These are phyloP conservation scores for Reticulomyxa filosa DNA, from an alignment of 78 protist species.

Conservation along the genomic window DNA sequence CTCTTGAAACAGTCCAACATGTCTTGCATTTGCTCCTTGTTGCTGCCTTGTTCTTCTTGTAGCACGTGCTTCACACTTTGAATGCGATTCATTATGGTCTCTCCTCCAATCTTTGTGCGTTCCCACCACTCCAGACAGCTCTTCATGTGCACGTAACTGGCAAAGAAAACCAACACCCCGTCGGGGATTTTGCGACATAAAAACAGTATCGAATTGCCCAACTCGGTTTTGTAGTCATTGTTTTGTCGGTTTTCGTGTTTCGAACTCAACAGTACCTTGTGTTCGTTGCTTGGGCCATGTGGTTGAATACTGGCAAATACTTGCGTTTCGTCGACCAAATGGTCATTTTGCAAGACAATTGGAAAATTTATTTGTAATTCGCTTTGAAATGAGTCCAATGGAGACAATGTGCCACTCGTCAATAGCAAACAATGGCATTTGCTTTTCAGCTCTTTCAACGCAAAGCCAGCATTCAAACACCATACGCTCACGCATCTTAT, in stretches of 20 bases:
- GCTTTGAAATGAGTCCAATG: conserved; percentile 51
- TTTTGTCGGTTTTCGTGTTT: too few relatives aligned
- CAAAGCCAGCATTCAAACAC: conserved; percentile 19
- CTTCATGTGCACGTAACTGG: conserved; percentile 41
- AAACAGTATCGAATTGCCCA: conserved; percentile 48
- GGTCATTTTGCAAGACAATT: too few relatives aligned
- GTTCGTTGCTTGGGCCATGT: too few relatives aligned
- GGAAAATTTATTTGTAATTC: too few relatives aligned
- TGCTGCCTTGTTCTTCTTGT: background rate
- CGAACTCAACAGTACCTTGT: too few relatives aligned
- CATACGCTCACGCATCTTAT: conserved; percentile 4
- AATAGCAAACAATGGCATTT: conserved; percentile 35
- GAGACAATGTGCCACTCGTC: conserved; percentile 91
- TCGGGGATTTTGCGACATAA: conserved; percentile 19
- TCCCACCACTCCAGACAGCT: background rate
- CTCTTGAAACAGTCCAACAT: too few relatives aligned
- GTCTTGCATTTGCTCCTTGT: too few relatives aligned
- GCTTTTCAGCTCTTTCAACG: background rate
- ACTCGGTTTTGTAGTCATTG: conserved; percentile 29
- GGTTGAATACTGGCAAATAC: too few relatives aligned
- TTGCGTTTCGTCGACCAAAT: too few relatives aligned
- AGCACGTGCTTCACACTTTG: background rate
- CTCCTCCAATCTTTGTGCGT: background rate
- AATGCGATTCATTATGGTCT: background rate
- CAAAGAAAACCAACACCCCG: conserved; percentile 92